These are phyloP conservation scores for Begonia masoniana DNA, from an alignment of 306 rosid genomes.

Conservation along the genomic window DNA sequence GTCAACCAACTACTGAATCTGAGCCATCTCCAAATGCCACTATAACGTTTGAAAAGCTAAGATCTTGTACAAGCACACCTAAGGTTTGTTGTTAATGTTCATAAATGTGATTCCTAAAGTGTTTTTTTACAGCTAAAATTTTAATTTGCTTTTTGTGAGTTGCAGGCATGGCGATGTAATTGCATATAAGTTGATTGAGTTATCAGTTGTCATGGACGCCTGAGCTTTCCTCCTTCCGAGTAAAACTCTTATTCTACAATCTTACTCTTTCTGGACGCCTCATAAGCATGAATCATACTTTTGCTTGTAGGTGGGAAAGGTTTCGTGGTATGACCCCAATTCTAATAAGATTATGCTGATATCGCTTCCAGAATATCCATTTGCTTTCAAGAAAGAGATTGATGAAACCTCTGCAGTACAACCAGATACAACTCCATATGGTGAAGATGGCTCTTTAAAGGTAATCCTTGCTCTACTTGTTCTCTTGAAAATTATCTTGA, in stretches of 20 bases:
- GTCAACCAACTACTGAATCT: conserved; percentile 19
- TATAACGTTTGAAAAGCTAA: conserved; percentile 53
- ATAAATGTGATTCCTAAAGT: no score
- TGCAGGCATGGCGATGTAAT: conserved; percentile 65
- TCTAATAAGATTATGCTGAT: conserved; percentile 41
- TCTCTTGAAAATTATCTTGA: no score
- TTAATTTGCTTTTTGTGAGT: conserved; percentile 11
- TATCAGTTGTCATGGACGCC: conserved; percentile 89
- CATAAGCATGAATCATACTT: conserved; percentile 7
- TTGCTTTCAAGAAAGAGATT: conserved; percentile 37
- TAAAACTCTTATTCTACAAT: conserved; percentile 19
- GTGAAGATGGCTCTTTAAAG: conserved; percentile 87
- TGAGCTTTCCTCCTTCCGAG: conserved; percentile 77
- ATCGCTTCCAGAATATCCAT: conserved; percentile 60
- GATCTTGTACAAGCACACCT: conserved; percentile 42
- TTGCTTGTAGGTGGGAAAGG: conserved; percentile 61
- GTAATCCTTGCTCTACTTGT: conserved; percentile 18
- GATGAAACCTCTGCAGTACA: conserved; percentile 35
- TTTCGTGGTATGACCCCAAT: conserved; percentile 34
- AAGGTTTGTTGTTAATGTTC: conserved; percentile 34
- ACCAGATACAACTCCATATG: conserved; percentile 40
- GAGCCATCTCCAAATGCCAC: conserved; percentile 16
- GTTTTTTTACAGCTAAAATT: conserved; percentile 1
- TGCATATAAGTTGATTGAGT: conserved; percentile 80
- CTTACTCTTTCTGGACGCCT: conserved; percentile 2